Percentiles rank a stretch among this genome's conserved stretches.
Conservation (phyloP, 768 basidiomycete species). For the Pisolithus tinctorius region DNA sequence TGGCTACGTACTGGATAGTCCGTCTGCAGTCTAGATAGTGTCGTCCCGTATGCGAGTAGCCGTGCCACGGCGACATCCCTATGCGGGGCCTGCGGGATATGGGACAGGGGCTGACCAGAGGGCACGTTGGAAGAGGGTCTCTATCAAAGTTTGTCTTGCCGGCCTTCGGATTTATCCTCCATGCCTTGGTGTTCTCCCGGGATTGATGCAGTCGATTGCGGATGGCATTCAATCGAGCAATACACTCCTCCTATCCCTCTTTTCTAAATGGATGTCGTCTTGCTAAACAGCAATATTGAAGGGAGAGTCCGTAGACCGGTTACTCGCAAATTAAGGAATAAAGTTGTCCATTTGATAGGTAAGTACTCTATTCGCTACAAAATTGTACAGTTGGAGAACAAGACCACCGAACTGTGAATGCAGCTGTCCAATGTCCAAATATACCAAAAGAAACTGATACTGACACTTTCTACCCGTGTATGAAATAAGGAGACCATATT, state of each 20-base stretch:
- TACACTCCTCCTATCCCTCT: slow-evolving; percentile 55
- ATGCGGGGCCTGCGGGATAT: slow-evolving; percentile 33
- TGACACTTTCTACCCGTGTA: no score
- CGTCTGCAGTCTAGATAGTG: background rate
- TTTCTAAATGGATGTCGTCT: no score
- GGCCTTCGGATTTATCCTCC: slow-evolving; percentile 28
- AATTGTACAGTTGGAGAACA: no score
- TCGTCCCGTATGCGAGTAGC: slow-evolving; percentile 24
- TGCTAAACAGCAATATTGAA: no score
- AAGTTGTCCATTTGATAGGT: no score
- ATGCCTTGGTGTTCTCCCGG: slow-evolving; percentile 31
- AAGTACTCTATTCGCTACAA: no score
- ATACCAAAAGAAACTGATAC: no score
- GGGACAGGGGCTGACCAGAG: slow-evolving; percentile 24
- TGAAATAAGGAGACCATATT: no score
- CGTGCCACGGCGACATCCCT: slow-evolving; percentile 32
- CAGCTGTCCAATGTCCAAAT: no score
- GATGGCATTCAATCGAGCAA: slow-evolving; percentile 44
- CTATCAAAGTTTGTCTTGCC: slow-evolving; percentile 26
- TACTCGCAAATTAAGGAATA: no score
- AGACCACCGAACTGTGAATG: no score
- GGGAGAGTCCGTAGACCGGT: no score
- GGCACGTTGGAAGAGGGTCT: slow-evolving; percentile 22
- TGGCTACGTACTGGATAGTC: background rate
- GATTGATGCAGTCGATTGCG: slow-evolving; percentile 40